Conservation (phyloP, 176 grass and related monocot genomes). For the Canna indica region DNA sequence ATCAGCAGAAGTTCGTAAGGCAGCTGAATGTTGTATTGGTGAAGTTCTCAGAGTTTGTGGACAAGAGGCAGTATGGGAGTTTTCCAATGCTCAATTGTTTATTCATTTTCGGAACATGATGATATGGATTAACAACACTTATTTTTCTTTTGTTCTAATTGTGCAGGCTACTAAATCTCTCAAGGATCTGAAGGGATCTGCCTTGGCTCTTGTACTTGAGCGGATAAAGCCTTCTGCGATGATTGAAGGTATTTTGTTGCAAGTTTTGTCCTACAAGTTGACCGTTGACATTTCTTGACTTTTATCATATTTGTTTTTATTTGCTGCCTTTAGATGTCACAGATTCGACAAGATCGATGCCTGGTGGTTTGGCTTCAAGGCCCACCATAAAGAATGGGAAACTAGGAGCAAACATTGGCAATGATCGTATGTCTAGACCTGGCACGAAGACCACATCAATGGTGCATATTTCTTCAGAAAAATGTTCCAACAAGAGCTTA, state of each 20-base stretch:
- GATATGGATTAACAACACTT: conserved; percentile 6
- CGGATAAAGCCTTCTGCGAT: conserved; percentile 60
- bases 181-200: conserved; percentile 86
- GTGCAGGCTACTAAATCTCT: conserved; percentile 64
- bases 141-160: conserved; percentile 9
- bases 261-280: conserved; percentile 3
- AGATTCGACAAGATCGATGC: no score
- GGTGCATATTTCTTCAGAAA: no score
- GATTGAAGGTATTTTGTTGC: conserved; percentile 49
- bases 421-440: no score
- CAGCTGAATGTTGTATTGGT: conserved; percentile 74
- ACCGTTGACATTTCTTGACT: no score
- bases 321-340: no score
- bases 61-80: conserved; percentile 70
- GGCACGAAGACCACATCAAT: conserved; percentile 39
- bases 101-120: background rate
- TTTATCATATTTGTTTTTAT: no score
- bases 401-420: no score
- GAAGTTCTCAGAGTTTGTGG: conserved; percentile 82
- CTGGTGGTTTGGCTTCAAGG: no score
- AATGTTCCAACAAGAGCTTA: no score
- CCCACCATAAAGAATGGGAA: no score
- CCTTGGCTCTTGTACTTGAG: conserved; percentile 72
- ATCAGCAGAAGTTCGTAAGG: conserved; percentile 97
- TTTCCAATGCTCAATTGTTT: background rate